A percentile compares a stretch with the other conserved stretches of the same genome.
phyloP scores from a whole-genome alignment of 2,329 filamentous ascomycete species.

The Akanthomyces dipterigenus region DNA sequence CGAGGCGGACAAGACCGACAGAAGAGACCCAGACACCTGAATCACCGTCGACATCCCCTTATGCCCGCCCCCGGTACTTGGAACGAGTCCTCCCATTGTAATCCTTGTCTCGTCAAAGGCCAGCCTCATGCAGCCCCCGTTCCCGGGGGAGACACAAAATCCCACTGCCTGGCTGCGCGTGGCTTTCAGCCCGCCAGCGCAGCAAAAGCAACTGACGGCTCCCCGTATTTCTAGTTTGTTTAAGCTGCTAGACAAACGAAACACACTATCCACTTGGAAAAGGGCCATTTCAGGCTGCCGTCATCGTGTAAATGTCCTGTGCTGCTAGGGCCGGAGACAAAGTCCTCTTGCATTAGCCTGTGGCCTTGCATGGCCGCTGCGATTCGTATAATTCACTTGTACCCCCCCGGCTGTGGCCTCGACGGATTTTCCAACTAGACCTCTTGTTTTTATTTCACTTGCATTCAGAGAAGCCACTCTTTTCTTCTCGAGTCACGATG shows the following conservation, averaged over 20 bases:
- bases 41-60: neutral
- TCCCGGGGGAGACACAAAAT: neutral
- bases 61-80: neutral
- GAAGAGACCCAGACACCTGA: neutral
- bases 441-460: neutral
- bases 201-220: neutral
- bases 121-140: conserved; percentile 9
- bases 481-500: neutral
- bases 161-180: neutral
- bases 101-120: neutral
- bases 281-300: neutral
- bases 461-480: neutral
- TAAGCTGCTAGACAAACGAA: neutral
- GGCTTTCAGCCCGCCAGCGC: conserved; percentile 6
- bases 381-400: neutral
- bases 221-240: neutral
- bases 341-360: neutral
- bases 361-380: neutral
- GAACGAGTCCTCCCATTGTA: neutral
- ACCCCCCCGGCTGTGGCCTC: neutral
- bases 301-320: neutral
- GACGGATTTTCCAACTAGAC: neutral
- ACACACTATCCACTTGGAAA: no score
- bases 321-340: neutral
- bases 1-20: neutral